Base-by-base conservation (phyloP, 2,329 filamentous ascomycete species). In the Pseudocercospora fuligena region DNA sequence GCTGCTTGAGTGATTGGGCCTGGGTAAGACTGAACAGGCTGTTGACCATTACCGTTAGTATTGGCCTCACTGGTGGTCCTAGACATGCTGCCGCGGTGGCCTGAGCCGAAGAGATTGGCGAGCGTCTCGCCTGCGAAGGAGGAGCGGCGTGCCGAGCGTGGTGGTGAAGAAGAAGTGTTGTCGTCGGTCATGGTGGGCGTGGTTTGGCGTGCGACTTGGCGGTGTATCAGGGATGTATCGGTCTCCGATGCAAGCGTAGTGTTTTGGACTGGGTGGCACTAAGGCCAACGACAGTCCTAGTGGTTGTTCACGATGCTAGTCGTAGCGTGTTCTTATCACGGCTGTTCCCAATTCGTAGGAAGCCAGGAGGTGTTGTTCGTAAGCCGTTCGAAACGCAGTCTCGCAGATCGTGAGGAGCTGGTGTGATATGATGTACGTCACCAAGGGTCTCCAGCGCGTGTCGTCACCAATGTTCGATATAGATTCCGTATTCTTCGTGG, bases 1-100 rank as follows among this genome's bases (percentile, higher is more conserved):
- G 83, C 83, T 33, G 83, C 83, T 33, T 78, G 78, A 47, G 81
- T 81, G 71, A 84, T 84, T 62, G 83, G 81, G 46, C 82, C 83
- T 21, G 80, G 77, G 66, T 79, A 77, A 40, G 75, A 69, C 63
- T 74, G 72, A 36, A 73, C 71, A 56, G 70, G 68, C 43, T 73
- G 63, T 43, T 65, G 63, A 47, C 54, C 63, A 57, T 46, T 56
- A 43, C n/a, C 56, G 31, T 43, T 66, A 65, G 76, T 76, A 59
- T 71, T 76, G 56, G 56, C 56, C 57, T 76, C 75, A 70, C 74
- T 78, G 73, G 73, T 73, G 74, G 62, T 70, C 56, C 66, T 72
- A 29, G 68, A 70, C 36, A 68, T 67, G 57, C 62, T 65, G 66
- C 66, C 74, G 6, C 69, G 65, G 43, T 66, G 73, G 61, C 78